A percentile compares a stretch with the other conserved stretches of the same genome.
These are phyloP conservation scores for Clohesyomyces aquaticus DNA, from an alignment of 495 filamentous ascomycete species.

Conservation along the genomic window DNA sequence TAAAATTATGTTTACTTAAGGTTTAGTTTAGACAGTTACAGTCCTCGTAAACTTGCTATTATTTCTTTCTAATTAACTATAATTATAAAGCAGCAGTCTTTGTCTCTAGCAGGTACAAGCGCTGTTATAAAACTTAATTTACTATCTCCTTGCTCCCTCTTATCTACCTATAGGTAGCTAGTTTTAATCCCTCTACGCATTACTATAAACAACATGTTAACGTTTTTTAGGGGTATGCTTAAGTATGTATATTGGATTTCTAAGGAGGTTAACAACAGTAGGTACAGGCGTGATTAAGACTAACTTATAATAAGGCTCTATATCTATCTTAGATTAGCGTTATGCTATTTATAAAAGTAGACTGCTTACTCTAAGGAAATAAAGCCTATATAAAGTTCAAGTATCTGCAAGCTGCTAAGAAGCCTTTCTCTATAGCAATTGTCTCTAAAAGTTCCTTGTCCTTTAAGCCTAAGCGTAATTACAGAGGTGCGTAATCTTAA, in stretches of 20 bases:
- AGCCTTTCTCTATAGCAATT: constrained; percentile 6
- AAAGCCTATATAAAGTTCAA: constrained; percentile 3
- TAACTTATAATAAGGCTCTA: not conserved
- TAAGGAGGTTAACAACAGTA: not conserved
- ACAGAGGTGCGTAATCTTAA: not conserved
- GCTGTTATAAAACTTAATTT: constrained; percentile 7
- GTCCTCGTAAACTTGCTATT: not conserved
- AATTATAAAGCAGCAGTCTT: constrained; percentile 8
- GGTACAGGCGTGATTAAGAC: not conserved
- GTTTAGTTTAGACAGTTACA: constrained; percentile 1
- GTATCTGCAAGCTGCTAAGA: not conserved
- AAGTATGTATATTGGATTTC: constrained; percentile 8
- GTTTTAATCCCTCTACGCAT: constrained; percentile 6
- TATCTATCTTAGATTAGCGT: not conserved
- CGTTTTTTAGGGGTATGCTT: constrained; percentile 4
- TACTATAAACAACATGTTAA: not conserved
- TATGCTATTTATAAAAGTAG: constrained; percentile 3
- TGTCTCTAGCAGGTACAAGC: constrained; percentile 1
- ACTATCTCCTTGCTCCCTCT: constrained; percentile 1
- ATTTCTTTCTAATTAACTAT: not conserved
- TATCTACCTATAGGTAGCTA: not conserved
- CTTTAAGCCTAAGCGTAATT: not conserved
- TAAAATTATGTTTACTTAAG: constrained; percentile 6
- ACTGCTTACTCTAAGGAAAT: constrained; percentile 2
- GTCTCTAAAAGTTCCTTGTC: not conserved